Evolutionary conservation across 1,284 basidiomycete species (phyloP), one percentile per base, ranked within the genome.

Genomic region (Phenoliferia sp.): DNA sequence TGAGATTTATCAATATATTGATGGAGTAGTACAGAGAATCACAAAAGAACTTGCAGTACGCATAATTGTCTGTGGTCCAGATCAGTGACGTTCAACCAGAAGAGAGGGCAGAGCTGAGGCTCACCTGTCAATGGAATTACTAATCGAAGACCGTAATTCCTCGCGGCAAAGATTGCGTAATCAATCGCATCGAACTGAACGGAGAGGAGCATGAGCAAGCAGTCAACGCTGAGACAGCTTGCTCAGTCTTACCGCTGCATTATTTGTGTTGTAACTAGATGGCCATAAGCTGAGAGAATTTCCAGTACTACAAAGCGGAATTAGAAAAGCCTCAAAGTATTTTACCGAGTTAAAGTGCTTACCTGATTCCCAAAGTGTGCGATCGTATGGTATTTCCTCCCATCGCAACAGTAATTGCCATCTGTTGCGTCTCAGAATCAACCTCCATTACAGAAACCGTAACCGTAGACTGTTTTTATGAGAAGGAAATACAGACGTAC

Each of bases 91-190:
- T 48, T 34, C 1, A 22, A 16, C n/a, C 3, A 22, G 1, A 19
- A 22, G 26, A 10, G 26, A 31, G 12, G 57, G 1, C 15, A 19
- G 9, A 22, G 48, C 28, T 17, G 22, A 58, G 9, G n/a, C 65
- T 16, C 12, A 67, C 80, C 80, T 3, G 76, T 74, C 15, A 80
- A 66, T 5, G 80, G 80, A 54, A 81, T 78, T 58, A 80, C 74
- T 19, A 81, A 69, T 22, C 77, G 75, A 58, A 79, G 54, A 19
- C 79, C 79, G 65, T 80, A 80, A 52, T 67, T 67, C 31, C 71
- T 63, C 7, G 80, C 80, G 3, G 77, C 79, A 34, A 70, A 76
- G 56, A 81, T 77, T 29, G 78, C 76, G 69, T 77, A 80, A 64
- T 80, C 80, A 54, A 80, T 78, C 1, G 76, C 68, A 28, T 78